Evolutionary conservation across 2,329 filamentous ascomycete genomes (phyloP).

Genomic region (Purpureocillium takamizusanense): DNA sequence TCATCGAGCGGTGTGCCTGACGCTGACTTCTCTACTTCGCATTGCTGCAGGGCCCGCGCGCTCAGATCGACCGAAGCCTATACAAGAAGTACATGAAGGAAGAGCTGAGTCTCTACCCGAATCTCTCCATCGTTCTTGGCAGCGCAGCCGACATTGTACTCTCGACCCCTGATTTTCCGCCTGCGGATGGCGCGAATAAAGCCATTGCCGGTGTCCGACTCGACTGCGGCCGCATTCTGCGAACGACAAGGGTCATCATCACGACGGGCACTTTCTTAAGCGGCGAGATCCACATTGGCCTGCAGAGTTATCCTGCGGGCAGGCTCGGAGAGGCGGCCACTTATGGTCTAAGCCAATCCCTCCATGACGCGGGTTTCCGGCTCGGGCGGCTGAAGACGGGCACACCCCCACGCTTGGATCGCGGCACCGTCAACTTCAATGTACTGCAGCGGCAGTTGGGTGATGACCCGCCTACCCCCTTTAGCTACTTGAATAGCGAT

Average conservation of each 20-base stretch:
- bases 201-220: slow-evolving; percentile 78
- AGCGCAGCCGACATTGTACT: slow-evolving; percentile 86
- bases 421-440: slow-evolving; percentile 71
- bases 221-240: slow-evolving; percentile 78
- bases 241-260: slow-evolving; percentile 76
- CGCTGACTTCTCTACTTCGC: not conserved
- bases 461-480: slow-evolving; percentile 79
- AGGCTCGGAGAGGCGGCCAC: slow-evolving; percentile 92
- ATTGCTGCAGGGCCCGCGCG: slow-evolving; percentile 60
- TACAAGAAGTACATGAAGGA: slow-evolving; percentile 89
- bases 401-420: slow-evolving; percentile 80
- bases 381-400: slow-evolving; percentile 91
- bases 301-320: slow-evolving; percentile 76
- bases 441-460: slow-evolving; percentile 65
- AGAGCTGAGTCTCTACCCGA: slow-evolving; percentile 69
- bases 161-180: slow-evolving; percentile 36
- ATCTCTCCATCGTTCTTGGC: slow-evolving; percentile 71
- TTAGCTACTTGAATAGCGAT: slow-evolving; percentile 77
- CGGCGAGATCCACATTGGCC: slow-evolving; percentile 91
- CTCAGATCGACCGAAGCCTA: slow-evolving; percentile 85
- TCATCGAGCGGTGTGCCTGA: not conserved
- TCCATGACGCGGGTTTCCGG: slow-evolving; percentile 80
- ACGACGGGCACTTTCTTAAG: slow-evolving; percentile 94
- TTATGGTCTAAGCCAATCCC: slow-evolving; percentile 82
- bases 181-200: slow-evolving; percentile 41